Base-by-base conservation (phyloP, 2,329 filamentous ascomycete species). In the Pseudohalonectria lignicola region DNA sequence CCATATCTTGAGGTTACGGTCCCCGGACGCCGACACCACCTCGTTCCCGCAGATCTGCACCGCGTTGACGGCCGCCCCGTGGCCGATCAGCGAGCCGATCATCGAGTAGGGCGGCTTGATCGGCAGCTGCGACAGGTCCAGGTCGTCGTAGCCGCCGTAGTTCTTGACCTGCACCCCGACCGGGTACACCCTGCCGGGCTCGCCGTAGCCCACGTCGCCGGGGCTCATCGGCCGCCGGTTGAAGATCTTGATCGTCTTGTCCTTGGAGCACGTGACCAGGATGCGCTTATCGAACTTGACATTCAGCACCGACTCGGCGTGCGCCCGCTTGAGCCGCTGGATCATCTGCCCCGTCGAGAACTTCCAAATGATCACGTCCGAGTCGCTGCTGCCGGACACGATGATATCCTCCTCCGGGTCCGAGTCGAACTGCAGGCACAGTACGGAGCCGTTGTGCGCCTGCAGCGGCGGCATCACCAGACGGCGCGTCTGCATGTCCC, bases 181-280 rank as follows among this genome's bases (percentile, higher is more conserved):
- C 1, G 74, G 67, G 38, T 73, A 66, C n/a, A 78, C 58, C 13
- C 8, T 31, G 0, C 50, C 47, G 10, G 47, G 38, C 16, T 63
- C 50, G 2, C 57, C 57, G 55, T 79, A 79, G 6, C 76, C 77
- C 3, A 69, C 44, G 25, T 80, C 74, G 17, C 74, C 74, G 31
- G 70, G 65, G 23, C 64, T 63, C n/a, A 94, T 63, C 15, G 77
- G 67, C 15, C 66, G 71, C 5, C 92, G 79, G 55, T 90, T 96
- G 74, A 94, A 98, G 15, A 98, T 79, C 59, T 95, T 95, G 67
- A 98, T 94, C 1, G 82, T 82, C 58, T 88, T 93, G 59, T 98
- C 92, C 57, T 98, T 98, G 35, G 90, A 96, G 52, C 92, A 96
- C 1, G 92, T 98, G 11, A 96, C 86, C 4, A 98, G 69, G 45